phyloP scores from a whole-genome alignment of 2,329 filamentous ascomycete genomes.

The Fusarium odoratissimum region DNA sequence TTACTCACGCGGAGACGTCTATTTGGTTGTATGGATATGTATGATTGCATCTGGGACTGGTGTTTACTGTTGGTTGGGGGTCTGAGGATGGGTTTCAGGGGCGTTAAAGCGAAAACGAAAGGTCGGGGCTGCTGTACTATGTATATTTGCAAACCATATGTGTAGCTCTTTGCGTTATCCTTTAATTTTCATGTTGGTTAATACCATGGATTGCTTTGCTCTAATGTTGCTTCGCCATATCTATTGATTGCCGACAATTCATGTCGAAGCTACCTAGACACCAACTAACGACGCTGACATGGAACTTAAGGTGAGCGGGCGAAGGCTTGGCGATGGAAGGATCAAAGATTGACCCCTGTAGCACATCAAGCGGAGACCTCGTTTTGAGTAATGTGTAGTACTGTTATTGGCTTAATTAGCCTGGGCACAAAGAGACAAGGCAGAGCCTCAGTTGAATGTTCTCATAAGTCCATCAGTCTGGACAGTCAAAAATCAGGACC shows the following conservation, averaged over 20 bases:
- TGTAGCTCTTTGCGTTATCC: background rate
- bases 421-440: background rate
- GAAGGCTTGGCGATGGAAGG: slow-evolving; percentile 28
- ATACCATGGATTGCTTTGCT: background rate
- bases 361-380: slow-evolving; percentile 18
- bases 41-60: slow-evolving; percentile 33
- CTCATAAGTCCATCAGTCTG: background rate
- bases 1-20: background rate
- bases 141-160: background rate
- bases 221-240: background rate
- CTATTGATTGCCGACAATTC: background rate
- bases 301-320: slow-evolving; percentile 3
- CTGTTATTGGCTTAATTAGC: background rate
- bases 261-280: background rate
- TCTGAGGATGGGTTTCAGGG: slow-evolving; percentile 1
- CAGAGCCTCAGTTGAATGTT: background rate
- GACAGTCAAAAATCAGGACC: background rate
- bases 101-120: slow-evolving; percentile 17
- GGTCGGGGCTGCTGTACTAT: background rate
- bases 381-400: background rate
- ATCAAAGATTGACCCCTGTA: slow-evolving; percentile 32
- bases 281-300: slow-evolving; percentile 3
- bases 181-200: background rate
- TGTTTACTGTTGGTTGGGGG: slow-evolving; percentile 17
- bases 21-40: slow-evolving; percentile 20